Conservation (phyloP, 2,329 filamentous ascomycete species). For the Arthroderma uncinatum region DNA sequence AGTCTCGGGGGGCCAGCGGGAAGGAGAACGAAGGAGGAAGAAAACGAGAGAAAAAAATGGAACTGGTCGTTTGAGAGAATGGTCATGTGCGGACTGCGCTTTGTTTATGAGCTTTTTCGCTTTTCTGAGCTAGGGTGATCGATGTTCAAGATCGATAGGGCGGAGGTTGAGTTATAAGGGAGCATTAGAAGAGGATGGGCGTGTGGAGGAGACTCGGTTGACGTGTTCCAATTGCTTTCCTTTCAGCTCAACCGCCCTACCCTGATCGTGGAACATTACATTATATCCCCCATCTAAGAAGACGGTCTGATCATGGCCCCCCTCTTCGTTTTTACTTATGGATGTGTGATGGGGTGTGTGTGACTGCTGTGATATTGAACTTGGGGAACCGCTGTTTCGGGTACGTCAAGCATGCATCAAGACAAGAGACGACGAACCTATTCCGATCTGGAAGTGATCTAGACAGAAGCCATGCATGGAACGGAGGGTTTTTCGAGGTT, state of each 20-base stretch:
- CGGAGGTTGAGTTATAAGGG: not conserved
- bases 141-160: not conserved
- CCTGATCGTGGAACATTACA: not conserved
- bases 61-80: not conserved
- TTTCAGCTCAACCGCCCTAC: constrained; percentile 1
- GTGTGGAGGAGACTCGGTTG: not conserved
- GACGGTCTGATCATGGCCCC: not conserved
- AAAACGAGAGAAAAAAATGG: not conserved
- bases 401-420: too few relatives aligned
- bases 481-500: not conserved
- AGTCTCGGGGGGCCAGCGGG: not conserved
- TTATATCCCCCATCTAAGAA: not conserved
- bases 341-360: not conserved
- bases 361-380: not conserved
- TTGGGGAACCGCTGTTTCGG: not conserved
- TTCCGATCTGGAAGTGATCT: not conserved
- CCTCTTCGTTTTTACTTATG: too few relatives aligned
- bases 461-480: not conserved
- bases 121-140: not conserved
- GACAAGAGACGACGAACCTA: not conserved
- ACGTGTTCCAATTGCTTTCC: constrained; percentile 4
- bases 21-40: not conserved
- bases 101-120: constrained; percentile 2
- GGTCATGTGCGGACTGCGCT: constrained; percentile 2
- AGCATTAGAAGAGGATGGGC: not conserved